Evolutionary conservation across 768 basidiomycete species (phyloP).

Genomic region (Termitomyces sp.): DNA sequence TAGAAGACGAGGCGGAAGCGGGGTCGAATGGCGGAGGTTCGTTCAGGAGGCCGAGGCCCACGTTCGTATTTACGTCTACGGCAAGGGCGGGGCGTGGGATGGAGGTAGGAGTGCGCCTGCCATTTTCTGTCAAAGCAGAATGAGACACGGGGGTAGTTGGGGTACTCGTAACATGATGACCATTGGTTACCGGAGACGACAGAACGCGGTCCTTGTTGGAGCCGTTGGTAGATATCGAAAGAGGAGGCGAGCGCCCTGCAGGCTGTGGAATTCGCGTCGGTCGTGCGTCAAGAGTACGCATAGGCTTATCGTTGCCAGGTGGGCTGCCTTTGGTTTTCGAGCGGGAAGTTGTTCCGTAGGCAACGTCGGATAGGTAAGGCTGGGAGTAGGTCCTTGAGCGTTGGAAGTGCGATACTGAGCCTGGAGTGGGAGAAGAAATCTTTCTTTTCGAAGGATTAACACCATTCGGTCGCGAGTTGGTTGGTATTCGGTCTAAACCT

Average conservation of each 20-base stretch:
- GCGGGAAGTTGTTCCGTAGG: conserved; percentile 23
- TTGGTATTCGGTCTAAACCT: conserved; percentile 16
- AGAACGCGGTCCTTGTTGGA: conserved; percentile 15
- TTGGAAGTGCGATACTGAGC: conserved; percentile 24
- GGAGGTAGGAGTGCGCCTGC: conserved; percentile 2
- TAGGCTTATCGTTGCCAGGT: conserved; percentile 35
- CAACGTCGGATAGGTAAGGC: conserved; percentile 42
- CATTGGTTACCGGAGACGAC: conserved; percentile 13
- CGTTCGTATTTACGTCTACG: conserved; percentile 11
- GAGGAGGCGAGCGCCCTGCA: conserved; percentile 22
- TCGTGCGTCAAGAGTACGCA: conserved; percentile 37
- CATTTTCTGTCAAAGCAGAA: conserved; percentile 3
- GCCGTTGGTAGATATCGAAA: conserved; percentile 16
- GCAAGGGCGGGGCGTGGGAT: neutral
- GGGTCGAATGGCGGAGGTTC: conserved; percentile 61
- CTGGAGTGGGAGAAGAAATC: conserved; percentile 18
- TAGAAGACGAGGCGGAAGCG: conserved; percentile 40
- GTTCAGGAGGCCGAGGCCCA: conserved; percentile 45
- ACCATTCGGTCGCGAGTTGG: conserved; percentile 23
- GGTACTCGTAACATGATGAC: conserved; percentile 12
- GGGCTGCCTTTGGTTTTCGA: conserved; percentile 24
- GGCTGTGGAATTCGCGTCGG: conserved; percentile 52
- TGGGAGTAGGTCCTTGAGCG: conserved; percentile 66
- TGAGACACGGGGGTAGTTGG: conserved; percentile 7
- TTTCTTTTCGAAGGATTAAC: conserved; percentile 24